Evolutionary conservation across 768 basidiomycete genomes (phyloP), one percentile per base, ranked within the genome.

Genomic region (Mycena pura): DNA sequence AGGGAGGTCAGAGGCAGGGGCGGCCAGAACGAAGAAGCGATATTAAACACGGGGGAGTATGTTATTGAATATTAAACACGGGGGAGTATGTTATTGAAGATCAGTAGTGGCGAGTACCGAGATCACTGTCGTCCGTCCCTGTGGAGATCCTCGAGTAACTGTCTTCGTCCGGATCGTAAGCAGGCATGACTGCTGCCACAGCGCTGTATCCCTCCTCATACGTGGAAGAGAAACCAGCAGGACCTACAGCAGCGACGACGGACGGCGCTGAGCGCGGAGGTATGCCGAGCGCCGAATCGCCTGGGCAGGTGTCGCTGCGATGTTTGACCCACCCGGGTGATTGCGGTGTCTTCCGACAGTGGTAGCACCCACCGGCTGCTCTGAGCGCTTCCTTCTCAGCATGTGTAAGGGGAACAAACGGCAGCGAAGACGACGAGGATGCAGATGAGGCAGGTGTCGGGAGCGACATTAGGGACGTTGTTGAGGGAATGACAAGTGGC

Each of bases 11-110:
- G n/a, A n/a, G n/a, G n/a, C 43, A 27, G 45, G 27, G 50, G 25
- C 40, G 50, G 50, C 50, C 38, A 51, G 50, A 51, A 51, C 2
- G 50, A 51, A 51, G 50, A 51, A 51, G n/a, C 36, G 49, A 38
- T 9, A 51, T 51, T 51, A 40, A 28, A 40, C n/a, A n/a, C n/a
- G n/a, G n/a, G 17, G 50, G 10, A 19, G 7, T 17, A 5, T 9
- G 36, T 10, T 28, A 27, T n/a, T 19, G 13, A 13, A n/a, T 19
- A 43, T 43, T 17, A 50, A n/a, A n/a, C n/a, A n/a, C n/a, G n/a
- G n/a, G 17, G 50, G 10, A 19, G 7, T 17, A 5, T 9, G 36
- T 10, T 28, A 27, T n/a, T 19, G 13, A 13, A n/a, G 27, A 43
- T 43, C 14, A 50, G 17, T 36, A 6, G 11, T 46, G 17, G 24